Evolutionary conservation across 306 rosid species (phyloP).

Genomic region (Herpetospermum pedunculosum): DNA sequence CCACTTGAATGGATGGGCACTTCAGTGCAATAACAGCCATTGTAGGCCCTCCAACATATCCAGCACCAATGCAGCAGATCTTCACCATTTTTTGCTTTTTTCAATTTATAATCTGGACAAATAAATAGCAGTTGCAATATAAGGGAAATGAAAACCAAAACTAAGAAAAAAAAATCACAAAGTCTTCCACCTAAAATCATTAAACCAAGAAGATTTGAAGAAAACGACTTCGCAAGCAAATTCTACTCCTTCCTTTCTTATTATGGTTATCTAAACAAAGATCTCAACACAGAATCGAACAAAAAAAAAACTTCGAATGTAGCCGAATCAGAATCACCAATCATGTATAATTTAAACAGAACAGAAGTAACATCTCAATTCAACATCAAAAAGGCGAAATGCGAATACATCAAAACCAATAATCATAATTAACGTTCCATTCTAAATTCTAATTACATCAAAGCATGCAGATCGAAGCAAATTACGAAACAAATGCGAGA

Average conservation of each 20-base stretch:
- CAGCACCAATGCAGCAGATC: slow-evolving; percentile 99
- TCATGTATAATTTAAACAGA: neutral
- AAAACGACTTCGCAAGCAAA: neutral
- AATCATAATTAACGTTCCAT: neutral
- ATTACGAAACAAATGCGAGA: neutral
- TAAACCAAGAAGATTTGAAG: slow-evolving; percentile 6
- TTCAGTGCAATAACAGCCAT: slow-evolving; percentile 97
- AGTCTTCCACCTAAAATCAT: neutral
- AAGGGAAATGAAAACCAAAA: slow-evolving; percentile 7
- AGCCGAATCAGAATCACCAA: neutral
- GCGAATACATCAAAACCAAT: neutral
- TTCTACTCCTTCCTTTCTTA: neutral
- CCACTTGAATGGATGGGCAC: slow-evolving; percentile 80
- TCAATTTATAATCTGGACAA: slow-evolving; percentile 30
- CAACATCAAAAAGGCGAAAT: neutral
- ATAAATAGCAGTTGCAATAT: slow-evolving; percentile 14
- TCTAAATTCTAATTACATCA: neutral
- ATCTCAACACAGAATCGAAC: neutral
- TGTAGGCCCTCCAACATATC: slow-evolving; percentile 98
- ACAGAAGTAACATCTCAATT: neutral
- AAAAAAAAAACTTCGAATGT: neutral
- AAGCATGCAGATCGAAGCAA: slow-evolving; percentile 12
- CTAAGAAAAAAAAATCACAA: neutral
- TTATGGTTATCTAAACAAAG: neutral
- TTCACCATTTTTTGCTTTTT: slow-evolving; percentile 68